Evolutionary conservation across 2,329 filamentous ascomycete species (phyloP), one percentile per base, ranked within the genome.

Genomic region (Triangularia setosa): DNA sequence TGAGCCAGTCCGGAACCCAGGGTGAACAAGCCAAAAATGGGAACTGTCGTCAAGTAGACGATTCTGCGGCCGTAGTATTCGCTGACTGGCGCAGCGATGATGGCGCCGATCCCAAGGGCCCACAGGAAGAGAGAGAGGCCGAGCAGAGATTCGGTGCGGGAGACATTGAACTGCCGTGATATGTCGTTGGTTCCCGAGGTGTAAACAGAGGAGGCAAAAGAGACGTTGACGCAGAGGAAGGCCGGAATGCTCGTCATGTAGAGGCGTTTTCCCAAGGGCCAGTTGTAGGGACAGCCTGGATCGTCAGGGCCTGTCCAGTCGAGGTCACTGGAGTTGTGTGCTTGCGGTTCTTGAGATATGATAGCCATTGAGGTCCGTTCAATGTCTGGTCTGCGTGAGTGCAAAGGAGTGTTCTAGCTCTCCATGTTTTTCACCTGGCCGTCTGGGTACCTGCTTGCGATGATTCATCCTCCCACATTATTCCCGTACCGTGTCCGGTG

Each of bases 201-300:
- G 61, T 65, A 65, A 4, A 65, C 60, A 30, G 64, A 65, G 1
- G 64, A 65, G 12, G 64, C 64, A 23, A 65, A 63, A 30, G 64
- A 58, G 21, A 64, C 62, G 53, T 61, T 64, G 35, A 64, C 23
- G n/a, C 62, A 64, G 25, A 64, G 58, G 4, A 64, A 40, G 8
- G 58, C 62, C 4, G 62, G 62, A 8, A 64, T 64, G 54, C 62
- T 64, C 2, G 62, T 64, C 58, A 61, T 64, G 58, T 64, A 64
- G 53, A 64, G 40, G 35, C 62, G 62, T 27, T 64, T 64, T 58
- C 62, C 54, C 35, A 64, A 24, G 3, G 62, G 53, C 62, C 62
- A 64, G 35, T 64, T 64, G 58, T 64, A 64, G 23, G 62, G 62
- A 28, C 62, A 64, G n/a, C 61, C 58, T 21, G 58, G 58, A 44